Base-by-base conservation (phyloP, 129 eudicot species). In the Centrapalus pauciflorus region DNA sequence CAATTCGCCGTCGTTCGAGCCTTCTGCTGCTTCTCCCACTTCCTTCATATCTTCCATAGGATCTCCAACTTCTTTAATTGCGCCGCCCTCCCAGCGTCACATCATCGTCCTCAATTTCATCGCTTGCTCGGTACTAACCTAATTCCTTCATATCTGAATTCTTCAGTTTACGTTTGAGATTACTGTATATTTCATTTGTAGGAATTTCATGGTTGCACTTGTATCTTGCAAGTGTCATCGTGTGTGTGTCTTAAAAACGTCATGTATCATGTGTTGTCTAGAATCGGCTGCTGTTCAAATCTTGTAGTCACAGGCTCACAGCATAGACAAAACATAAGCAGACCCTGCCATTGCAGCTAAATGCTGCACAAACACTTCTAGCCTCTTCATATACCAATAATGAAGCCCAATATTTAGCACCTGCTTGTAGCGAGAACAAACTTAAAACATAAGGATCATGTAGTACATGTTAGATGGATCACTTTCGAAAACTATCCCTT, bases 81-180 rank as follows among this genome's bases (percentile, higher is more conserved):
- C 48, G 28, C 78, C 66, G 23, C 27, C 87, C 77, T 68, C 97
- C 24, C 95, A 76, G 32, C 95, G 93, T 69, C 95, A 87, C 75
- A 32, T 87, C 54, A 35, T 62, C 66, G n/a, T 81, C 73, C 89
- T 90, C 84, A 82, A 82, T 79, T 66, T 77, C 83, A 60, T 79
- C 82, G 97, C 97, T 20, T 87, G 90, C 72, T 75, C 87, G 67
- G 97, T 90, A 84, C 21, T 21, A 28, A n/a, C 10, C 10, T n/a
- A 1, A 16, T 26, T 1, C 27, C 16, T 52, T 29, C 27, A 25
- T 27, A 35, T 64, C 73, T 37, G 32, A 61, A 30, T 54, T 26
- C 54, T 76, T 34, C 7, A 49, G 29, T 58, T 24, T 40, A 3
- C 58, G 4, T 59, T 62, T 58, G 17, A 8, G 51, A 14, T 51